A percentile compares a stretch with the other conserved stretches of the same genome.
phyloP scores from a whole-genome alignment of 805 yeast genomes.

The Torulaspora maleeae region DNA sequence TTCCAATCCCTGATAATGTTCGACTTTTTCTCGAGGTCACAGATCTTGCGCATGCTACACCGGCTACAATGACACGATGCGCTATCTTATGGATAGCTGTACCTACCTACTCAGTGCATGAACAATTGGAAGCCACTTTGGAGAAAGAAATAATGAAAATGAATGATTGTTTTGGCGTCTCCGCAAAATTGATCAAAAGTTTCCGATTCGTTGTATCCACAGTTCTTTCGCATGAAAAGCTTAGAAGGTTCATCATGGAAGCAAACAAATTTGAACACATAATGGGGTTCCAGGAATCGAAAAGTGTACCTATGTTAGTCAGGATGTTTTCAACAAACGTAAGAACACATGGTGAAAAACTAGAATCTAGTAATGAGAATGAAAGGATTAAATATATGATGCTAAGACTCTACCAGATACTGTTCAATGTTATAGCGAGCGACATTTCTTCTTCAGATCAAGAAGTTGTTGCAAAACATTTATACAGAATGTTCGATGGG shows the following conservation, averaged over 20 bases:
- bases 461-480: background rate
- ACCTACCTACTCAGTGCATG: slow-evolving; percentile 1
- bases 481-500: background rate
- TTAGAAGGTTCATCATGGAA: background rate
- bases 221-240: background rate
- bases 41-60: slow-evolving; percentile 61
- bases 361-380: background rate
- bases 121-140: slow-evolving; percentile 1
- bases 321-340: slow-evolving; percentile 1
- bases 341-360: background rate
- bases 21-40: slow-evolving; percentile 75
- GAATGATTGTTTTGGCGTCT: background rate
- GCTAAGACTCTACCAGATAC: slow-evolving; percentile 7
- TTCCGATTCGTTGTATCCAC: background rate
- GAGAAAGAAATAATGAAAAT: background rate
- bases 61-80: slow-evolving; percentile 90
- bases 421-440: slow-evolving; percentile 37
- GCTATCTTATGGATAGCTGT: slow-evolving; percentile 73
- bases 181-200: background rate
- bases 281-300: slow-evolving; percentile 7
- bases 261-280: slow-evolving; percentile 5
- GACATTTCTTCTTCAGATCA: slow-evolving; percentile 33
- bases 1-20: slow-evolving; percentile 59
- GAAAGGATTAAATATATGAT: background rate
- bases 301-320: background rate